These are phyloP conservation scores for Trapa incisa DNA, from an alignment of 345 rosid species.

Conservation along the genomic window DNA sequence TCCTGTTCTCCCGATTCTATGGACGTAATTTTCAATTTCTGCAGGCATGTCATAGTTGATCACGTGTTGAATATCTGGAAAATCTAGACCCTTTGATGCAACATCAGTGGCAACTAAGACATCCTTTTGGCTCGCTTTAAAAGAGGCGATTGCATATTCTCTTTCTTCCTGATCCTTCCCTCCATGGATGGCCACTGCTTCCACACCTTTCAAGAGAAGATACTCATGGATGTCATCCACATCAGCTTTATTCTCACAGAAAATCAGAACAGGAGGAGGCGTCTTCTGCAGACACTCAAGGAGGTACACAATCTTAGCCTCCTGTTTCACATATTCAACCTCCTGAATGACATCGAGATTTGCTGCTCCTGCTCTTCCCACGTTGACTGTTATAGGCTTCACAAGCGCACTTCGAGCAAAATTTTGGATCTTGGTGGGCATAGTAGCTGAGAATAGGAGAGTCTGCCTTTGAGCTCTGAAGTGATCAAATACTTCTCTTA, in stretches of 20 bases:
- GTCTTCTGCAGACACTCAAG: constrained; percentile 89
- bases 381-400: constrained; percentile 75
- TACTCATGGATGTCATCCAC: constrained; percentile 88
- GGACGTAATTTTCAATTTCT: constrained; percentile 87
- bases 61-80: constrained; percentile 86
- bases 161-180: constrained; percentile 94
- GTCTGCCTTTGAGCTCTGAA: constrained; percentile 90
- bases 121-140: constrained; percentile 76
- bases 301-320: constrained; percentile 89
- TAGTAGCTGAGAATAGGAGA: constrained; percentile 82
- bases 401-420: constrained; percentile 86
- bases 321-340: constrained; percentile 91
- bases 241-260: constrained; percentile 97
- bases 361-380: constrained; percentile 96
- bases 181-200: constrained; percentile 87
- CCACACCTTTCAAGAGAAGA: constrained; percentile 84
- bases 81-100: constrained; percentile 86
- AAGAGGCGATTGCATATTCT: constrained; percentile 75
- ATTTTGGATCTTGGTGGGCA: constrained; percentile 89
- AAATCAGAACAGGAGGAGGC: constrained; percentile 80
- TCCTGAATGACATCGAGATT: constrained; percentile 95
- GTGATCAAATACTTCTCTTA: constrained; percentile 88
- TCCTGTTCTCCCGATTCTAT: constrained; percentile 88
- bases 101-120: constrained; percentile 90
- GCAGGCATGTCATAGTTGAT: constrained; percentile 94